Evolutionary conservation across 345 rosid species (phyloP).

Genomic region (Gynandropsis gynandra): DNA sequence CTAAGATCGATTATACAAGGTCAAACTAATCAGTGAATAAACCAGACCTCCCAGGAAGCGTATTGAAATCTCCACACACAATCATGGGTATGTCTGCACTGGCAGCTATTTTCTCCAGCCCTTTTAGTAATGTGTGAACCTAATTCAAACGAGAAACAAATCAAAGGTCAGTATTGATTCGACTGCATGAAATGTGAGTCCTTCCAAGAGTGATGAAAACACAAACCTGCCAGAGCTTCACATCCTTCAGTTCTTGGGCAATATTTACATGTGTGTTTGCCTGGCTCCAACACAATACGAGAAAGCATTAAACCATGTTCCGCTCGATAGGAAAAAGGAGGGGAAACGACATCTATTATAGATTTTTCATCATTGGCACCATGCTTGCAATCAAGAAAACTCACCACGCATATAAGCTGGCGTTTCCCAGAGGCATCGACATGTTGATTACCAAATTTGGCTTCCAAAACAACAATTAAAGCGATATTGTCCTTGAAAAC

Average conservation of each 20-base stretch:
- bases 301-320: background rate
- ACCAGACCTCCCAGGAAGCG: conserved; percentile 61
- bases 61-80: conserved; percentile 71
- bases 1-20: background rate
- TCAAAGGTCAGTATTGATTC: background rate
- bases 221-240: conserved; percentile 67
- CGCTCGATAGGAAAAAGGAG: no score
- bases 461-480: conserved; percentile 51
- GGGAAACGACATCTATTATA: no score
- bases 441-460: conserved; percentile 53
- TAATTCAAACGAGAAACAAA: conserved; percentile 18
- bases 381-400: background rate
- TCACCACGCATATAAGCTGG: conserved; percentile 62
- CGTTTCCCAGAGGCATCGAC: conserved; percentile 53
- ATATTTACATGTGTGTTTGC: conserved; percentile 62
- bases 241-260: conserved; percentile 58
- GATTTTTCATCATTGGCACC: no score
- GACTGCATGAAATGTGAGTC: background rate
- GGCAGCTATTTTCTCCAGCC: conserved; percentile 67
- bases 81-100: conserved; percentile 75
- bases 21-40: conserved; percentile 5
- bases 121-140: conserved; percentile 68
- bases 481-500: conserved; percentile 53
- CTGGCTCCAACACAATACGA: conserved; percentile 23
- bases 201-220: background rate